A percentile compares a stretch with the other conserved stretches of the same genome.
These are phyloP conservation scores for Chlorella sp. DNA, from an alignment of 139 green algal genomes.

Conservation along the genomic window DNA sequence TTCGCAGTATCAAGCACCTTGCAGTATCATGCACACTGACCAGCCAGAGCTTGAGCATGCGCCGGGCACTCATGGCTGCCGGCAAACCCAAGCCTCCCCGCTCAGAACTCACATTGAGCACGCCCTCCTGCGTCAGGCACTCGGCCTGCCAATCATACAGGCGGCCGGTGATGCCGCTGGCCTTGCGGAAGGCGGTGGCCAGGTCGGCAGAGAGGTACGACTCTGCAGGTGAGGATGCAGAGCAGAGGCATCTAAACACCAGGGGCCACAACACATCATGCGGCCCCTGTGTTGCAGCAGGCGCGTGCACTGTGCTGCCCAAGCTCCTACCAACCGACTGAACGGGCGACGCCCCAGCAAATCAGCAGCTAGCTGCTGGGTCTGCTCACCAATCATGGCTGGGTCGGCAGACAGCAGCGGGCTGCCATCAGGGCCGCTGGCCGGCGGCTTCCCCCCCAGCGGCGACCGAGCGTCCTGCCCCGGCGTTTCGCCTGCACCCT, in stretches of 20 bases:
- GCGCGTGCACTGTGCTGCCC: not conserved
- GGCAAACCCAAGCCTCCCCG: not conserved
- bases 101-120: conserved; percentile 53
- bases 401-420: conserved; percentile 13
- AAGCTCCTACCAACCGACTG: not conserved
- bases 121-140: conserved; percentile 60
- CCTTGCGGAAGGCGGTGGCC: conserved; percentile 15
- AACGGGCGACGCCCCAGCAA: not conserved
- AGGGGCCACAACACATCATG: not conserved
- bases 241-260: not conserved
- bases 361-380: not conserved
- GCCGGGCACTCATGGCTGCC: too few species aligned
- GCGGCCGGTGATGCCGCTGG: conserved; percentile 48
- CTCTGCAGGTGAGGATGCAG: conserved; percentile 17
- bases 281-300: too few species aligned
- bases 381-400: conserved; percentile 5
- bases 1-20: not conserved
- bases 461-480: not conserved
- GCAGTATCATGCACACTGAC: not conserved
- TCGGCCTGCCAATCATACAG: conserved; percentile 87
- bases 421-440: not conserved
- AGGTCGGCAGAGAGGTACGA: conserved; percentile 57
- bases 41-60: too few species aligned
- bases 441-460: not conserved
- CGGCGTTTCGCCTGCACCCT: not conserved